Conservation (phyloP, 345 rosid species). For the Luvunga scandens region DNA sequence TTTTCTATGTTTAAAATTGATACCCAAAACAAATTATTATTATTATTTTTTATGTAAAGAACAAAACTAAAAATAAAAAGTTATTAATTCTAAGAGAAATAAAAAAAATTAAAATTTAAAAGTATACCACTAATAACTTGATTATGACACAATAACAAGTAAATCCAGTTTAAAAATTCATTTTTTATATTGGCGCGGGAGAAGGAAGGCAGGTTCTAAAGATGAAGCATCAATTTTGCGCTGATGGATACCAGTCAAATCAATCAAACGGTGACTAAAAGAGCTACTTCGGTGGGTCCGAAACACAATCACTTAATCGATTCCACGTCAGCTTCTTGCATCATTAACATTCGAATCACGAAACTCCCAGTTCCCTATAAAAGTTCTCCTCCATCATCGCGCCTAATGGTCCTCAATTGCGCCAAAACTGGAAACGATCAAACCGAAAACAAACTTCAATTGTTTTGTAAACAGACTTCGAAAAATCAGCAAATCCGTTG, state of each 20-base stretch:
- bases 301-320: too few species aligned
- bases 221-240: neutral
- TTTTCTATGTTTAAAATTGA: too few species aligned
- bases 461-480: neutral
- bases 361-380: neutral
- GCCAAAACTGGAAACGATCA: neutral
- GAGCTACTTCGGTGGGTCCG: neutral
- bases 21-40: too few species aligned
- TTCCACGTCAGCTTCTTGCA: neutral
- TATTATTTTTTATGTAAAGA: too few species aligned
- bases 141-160: too few species aligned
- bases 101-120: too few species aligned
- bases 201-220: neutral
- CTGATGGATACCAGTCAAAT: neutral
- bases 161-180: too few species aligned
- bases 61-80: neutral
- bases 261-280: neutral
- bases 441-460: neutral
- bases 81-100: neutral
- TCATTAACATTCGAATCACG: neutral
- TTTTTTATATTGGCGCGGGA: neutral
- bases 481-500: conserved; percentile 11
- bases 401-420: neutral
- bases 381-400: neutral
- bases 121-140: too few species aligned